Percentiles rank a stretch among this genome's conserved stretches.
These are phyloP conservation scores for Plectosphaerella sp. DNA, from an alignment of 2,329 filamentous ascomycete species.

Conservation along the genomic window DNA sequence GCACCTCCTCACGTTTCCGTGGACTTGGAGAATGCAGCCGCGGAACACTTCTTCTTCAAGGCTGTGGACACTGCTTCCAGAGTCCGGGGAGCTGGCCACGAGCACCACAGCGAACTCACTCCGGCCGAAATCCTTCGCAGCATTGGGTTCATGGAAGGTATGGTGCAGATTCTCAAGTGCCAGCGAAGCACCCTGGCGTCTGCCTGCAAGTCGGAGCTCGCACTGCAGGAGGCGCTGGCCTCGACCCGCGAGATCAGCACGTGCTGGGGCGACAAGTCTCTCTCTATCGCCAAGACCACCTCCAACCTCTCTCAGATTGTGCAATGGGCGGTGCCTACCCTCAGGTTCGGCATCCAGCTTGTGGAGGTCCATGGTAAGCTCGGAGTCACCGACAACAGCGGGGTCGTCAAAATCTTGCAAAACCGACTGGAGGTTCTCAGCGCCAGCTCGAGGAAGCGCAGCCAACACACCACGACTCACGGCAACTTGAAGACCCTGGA, in stretches of 20 bases:
- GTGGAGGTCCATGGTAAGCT: constrained; percentile 64
- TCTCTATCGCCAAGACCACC: constrained; percentile 1
- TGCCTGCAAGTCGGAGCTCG: constrained; percentile 28
- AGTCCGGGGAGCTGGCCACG: constrained; percentile 61
- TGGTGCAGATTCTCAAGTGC: constrained; percentile 61
- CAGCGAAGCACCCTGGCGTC: constrained; percentile 52
- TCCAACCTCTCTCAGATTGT: constrained; percentile 22
- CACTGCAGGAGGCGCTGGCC: constrained; percentile 10
- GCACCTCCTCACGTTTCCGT: constrained; percentile 19
- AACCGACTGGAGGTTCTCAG: constrained; percentile 45
- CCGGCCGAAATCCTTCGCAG: constrained; percentile 74
- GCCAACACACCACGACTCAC: constrained; percentile 44
- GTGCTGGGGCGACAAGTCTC: background rate
- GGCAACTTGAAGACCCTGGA: constrained; percentile 39
- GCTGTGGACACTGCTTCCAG: constrained; percentile 68
- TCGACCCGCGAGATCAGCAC: constrained; percentile 13
- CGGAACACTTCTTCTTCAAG: constrained; percentile 75
- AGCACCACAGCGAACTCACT: constrained; percentile 82
- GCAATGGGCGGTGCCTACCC: constrained; percentile 65
- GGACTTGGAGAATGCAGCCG: constrained; percentile 25
- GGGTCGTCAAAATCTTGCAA: constrained; percentile 39
- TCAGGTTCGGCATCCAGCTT: constrained; percentile 58
- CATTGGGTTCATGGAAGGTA: constrained; percentile 80
- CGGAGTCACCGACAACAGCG: constrained; percentile 44
- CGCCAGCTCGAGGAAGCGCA: constrained; percentile 34